phyloP scores from a whole-genome alignment of 306 rosid genomes.

The Cicer pinnatifidum region DNA sequence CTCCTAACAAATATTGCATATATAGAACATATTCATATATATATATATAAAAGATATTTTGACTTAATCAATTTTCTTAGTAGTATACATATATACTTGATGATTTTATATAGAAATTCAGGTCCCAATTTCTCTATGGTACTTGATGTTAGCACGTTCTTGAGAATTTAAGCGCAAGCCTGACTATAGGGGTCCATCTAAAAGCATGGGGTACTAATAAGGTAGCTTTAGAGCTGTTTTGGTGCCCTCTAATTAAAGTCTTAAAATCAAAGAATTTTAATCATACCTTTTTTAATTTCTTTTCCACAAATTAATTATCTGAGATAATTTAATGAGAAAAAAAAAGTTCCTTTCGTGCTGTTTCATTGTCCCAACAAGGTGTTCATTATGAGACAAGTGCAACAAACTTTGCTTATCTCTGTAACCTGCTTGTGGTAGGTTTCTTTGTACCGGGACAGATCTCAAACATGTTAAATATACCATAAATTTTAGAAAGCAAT shows the following conservation, averaged over 20 bases:
- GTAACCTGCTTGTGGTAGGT: constrained; percentile 42
- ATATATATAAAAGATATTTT: background rate
- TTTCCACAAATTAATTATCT: constrained; percentile 44
- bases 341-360: constrained; percentile 48
- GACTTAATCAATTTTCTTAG: background rate
- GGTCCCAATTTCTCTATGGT: constrained; percentile 43
- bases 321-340: background rate
- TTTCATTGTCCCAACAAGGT: constrained; percentile 48
- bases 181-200: constrained; percentile 41
- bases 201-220: constrained; percentile 24
- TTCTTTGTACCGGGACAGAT: constrained; percentile 46
- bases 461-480: constrained; percentile 39
- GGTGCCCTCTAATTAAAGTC: constrained; percentile 42
- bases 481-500: constrained; percentile 37
- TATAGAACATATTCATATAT: background rate
- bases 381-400: constrained; percentile 34
- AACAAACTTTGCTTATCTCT: constrained; percentile 43
- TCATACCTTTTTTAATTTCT: constrained; percentile 20
- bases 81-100: background rate
- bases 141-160: constrained; percentile 56
- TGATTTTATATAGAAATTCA: constrained; percentile 17
- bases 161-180: constrained; percentile 32
- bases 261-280: constrained; percentile 39
- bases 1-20: no score
- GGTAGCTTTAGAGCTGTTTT: constrained; percentile 43